Conservation (phyloP, 164 flowering plant genomes). For the Kalanchoe fedtschenkoi region DNA sequence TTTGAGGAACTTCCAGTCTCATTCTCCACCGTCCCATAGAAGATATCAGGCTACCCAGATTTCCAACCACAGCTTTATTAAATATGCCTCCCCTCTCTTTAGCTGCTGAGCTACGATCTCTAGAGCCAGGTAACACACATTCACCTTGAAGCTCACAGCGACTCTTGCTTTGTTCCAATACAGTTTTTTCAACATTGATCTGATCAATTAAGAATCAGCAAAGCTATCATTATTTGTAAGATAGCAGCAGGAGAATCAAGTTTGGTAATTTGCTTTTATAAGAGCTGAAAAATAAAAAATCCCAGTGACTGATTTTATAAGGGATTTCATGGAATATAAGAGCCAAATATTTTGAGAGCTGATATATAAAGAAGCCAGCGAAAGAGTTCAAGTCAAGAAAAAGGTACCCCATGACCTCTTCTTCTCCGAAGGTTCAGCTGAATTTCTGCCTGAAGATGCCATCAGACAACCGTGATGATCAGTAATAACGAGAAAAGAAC, state of each 20-base stretch:
- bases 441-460: constrained; percentile 71
- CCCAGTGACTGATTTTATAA: background rate
- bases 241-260: background rate
- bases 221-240: background rate
- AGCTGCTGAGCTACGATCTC: constrained; percentile 52
- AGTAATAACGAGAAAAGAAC: background rate
- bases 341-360: background rate
- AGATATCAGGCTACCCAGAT: constrained; percentile 84
- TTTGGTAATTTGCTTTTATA: background rate
- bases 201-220: constrained; percentile 15
- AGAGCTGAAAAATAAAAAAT: background rate
- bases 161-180: constrained; percentile 78
- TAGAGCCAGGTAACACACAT: constrained; percentile 90
- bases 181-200: constrained; percentile 88
- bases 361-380: background rate
- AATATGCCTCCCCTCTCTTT: constrained; percentile 57
- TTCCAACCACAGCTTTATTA: constrained; percentile 71
- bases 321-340: background rate
- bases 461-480: background rate
- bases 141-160: constrained; percentile 97
- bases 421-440: constrained; percentile 89
- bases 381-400: background rate
- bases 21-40: constrained; percentile 99
- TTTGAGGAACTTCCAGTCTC: constrained; percentile 90
- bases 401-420: constrained; percentile 77